phyloP scores from a whole-genome alignment of 371 early-diverging fungal genomes.

The Encephalitozoon intestinalis region DNA sequence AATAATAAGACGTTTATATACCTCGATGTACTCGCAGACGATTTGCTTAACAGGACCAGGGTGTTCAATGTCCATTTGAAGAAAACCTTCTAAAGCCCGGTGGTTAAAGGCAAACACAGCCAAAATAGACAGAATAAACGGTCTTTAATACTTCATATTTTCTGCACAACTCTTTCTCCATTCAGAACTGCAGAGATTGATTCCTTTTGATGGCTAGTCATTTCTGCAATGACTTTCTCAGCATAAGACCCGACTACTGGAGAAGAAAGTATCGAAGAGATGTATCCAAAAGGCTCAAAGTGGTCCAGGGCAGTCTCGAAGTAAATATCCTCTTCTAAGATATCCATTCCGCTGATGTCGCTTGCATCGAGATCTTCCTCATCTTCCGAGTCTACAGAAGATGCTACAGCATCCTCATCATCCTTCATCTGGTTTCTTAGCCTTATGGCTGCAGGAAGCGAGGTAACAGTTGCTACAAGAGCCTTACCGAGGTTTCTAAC shows the following conservation, averaged over 20 bases:
- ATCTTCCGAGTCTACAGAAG: constrained; percentile 38
- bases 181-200: not conserved
- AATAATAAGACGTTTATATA: not conserved
- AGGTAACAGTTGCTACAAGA: constrained; percentile 40
- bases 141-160: not conserved
- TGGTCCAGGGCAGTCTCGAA: constrained; percentile 56
- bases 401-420: constrained; percentile 37
- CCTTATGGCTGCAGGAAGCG: constrained; percentile 56
- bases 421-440: constrained; percentile 52
- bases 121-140: not conserved
- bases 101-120: no score
- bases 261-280: constrained; percentile 27
- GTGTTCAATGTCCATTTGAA: not conserved
- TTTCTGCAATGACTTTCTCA: not conserved
- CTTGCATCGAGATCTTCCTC: constrained; percentile 10
- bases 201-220: not conserved
- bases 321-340: constrained; percentile 60
- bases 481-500: constrained; percentile 16
- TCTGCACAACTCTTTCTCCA: not conserved
- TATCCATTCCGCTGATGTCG: constrained; percentile 26
- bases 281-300: constrained; percentile 56
- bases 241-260: not conserved
- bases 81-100: no score
- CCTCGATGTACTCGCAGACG: constrained; percentile 10
- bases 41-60: not conserved